Conservation (phyloP, 2,329 filamentous ascomycete species). For the Calonectria fujianensis region DNA sequence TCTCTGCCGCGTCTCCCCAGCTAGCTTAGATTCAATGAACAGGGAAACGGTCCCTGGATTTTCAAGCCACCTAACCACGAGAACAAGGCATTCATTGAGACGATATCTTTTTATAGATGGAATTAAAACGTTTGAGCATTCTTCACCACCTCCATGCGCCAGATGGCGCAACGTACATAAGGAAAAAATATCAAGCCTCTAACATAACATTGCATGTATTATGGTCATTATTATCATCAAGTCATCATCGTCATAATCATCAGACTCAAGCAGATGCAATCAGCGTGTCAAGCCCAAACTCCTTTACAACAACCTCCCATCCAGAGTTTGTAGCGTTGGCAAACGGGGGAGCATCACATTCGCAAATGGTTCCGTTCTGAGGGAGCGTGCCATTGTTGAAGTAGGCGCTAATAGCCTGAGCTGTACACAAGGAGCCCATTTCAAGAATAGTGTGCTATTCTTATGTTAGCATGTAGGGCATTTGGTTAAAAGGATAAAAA, state of each 20-base stretch:
- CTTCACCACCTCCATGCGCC: too few species aligned
- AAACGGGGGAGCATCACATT: slow-evolving; percentile 6
- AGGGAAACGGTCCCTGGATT: too few species aligned
- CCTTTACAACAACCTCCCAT: slow-evolving; percentile 10
- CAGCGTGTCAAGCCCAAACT: not conserved
- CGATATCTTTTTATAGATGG: too few species aligned
- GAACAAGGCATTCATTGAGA: too few species aligned
- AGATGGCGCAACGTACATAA: not conserved
- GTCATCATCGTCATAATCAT: not conserved
- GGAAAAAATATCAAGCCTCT: not conserved
- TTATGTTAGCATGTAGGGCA: not conserved
- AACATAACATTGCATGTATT: not conserved
- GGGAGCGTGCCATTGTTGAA: slow-evolving; percentile 19
- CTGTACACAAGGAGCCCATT: slow-evolving; percentile 3
- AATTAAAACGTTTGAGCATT: too few species aligned
- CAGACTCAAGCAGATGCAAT: not conserved
- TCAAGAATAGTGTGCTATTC: slow-evolving; percentile 8
- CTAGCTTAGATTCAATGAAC: too few species aligned
- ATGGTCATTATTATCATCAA: not conserved
- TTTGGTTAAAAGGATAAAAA: too few species aligned
- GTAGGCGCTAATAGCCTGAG: slow-evolving; percentile 6
- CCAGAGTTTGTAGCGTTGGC: slow-evolving; percentile 1
- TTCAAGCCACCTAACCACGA: too few species aligned
- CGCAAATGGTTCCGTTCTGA: not conserved
- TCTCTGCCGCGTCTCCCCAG: too few species aligned